Base-by-base conservation (phyloP, 345 rosid species). In the Eucalyptus microcorys region DNA sequence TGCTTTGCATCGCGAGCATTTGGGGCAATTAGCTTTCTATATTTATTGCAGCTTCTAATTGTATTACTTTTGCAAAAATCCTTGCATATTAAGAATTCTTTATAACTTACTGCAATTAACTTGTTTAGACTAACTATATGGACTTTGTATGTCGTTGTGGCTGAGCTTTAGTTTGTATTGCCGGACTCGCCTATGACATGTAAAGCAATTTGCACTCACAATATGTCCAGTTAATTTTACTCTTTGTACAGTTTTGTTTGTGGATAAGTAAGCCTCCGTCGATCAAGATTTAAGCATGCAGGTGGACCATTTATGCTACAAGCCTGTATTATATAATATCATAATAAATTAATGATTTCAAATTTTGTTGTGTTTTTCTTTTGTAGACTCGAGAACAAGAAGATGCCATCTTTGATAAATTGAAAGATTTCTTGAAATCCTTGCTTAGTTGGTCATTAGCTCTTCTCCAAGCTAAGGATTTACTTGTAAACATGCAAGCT, bases 1-100 rank as follows among this genome's bases (percentile, higher is more conserved):
- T 30, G 3, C 71, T 61, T 30, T 4, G 34, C 0, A 1, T 30
- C 2, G 7, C 0, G 2, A 61, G 71, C 9, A 61, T 27, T 61
- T 61, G 71, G 34, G 16, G 17, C 71, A 30, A 17, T 61, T 30
- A 30, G 17, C 71, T 30, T 61, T 61, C 19, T 61, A 30, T 30
- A 13, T 7, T 13, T 61, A 61, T 30, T 61, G 34, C 16, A 14
- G 15, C 19, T 61, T 61, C 7, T 30, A 61, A 61, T 61, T 61
- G 17, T 13, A 61, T 1, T 61, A 61, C 14, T 61, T 30, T 61
- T 4, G 16, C 34, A 30, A 30, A 27, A 61, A 30, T 61, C 71
- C 17, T 61, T 30, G 15, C 14, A 30, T 14, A 3, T 30, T 15
- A 61, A 59, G 32, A 30, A 13, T 61, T 13, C n/a, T 61, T 30